Base-by-base conservation (phyloP, 495 filamentous ascomycete species). In the Astrocystis sublimbata region DNA sequence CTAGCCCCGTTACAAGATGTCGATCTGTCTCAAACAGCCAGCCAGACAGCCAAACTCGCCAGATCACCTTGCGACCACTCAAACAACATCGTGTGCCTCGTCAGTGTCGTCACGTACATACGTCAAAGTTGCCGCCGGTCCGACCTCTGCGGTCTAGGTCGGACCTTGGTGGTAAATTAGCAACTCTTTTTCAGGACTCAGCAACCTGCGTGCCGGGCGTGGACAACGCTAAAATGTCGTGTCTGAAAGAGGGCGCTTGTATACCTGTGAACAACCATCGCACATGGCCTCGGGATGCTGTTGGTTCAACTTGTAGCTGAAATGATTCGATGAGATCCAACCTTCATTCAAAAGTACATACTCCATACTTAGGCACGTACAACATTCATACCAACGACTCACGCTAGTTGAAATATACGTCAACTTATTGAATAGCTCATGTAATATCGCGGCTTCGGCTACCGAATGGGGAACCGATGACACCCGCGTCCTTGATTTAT, bases 1-100 rank as follows among this genome's bases (percentile, higher is more conserved):
- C 42, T 47, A 49, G 56, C 19, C 30, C 19, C 51, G 56, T 46
- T 45, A 57, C 38, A 57, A 41, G 38, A 26, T 12, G 54, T 57
- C 17, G 40, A 57, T 57, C 54, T 21, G 23, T 57, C 40, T 41
- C 40, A 57, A 26, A 23, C 54, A 10, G 15, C 38, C n/a, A n/a
- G n/a, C n/a, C n/a, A n/a, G n/a, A n/a, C n/a, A n/a, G n/a, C n/a
- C n/a, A n/a, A n/a, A n/a, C n/a, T n/a, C n/a, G n/a, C n/a, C 28
- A 9, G 26, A 45, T 57, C 21, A 33, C 54, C 38, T 43, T 41
- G 12, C 40, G 26, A 45, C 24, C 15, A 12, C 31, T n/a, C 43
- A 12, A 47, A 24, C 21, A 10, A 38, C 17, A n/a, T 4, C 4
- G 15, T 40, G 21, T 49, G 45, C 12, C 45, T 6, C n/a, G n/a